A percentile compares a stretch with the other conserved stretches of the same genome.
Evolutionary conservation across 768 basidiomycete genomes (phyloP).

Genomic region (Russula sp.): DNA sequence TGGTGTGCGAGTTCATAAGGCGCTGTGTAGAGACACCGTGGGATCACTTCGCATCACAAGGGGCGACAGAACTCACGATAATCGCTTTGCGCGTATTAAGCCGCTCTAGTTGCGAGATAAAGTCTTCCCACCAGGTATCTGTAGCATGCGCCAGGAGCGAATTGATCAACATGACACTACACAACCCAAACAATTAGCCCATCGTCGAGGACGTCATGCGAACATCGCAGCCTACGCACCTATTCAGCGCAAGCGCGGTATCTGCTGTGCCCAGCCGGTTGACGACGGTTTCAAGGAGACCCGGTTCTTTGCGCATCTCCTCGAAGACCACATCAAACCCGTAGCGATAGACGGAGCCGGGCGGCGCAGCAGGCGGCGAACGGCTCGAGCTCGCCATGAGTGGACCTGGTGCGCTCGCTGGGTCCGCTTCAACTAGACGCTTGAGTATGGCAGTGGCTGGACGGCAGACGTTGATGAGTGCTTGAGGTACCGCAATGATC

Average conservation of each 20-base stretch:
- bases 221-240: conserved; percentile 37
- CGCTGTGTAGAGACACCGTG: conserved; percentile 39
- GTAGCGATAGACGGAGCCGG: conserved; percentile 73
- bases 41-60: conserved; percentile 8
- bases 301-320: conserved; percentile 69
- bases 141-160: conserved; percentile 76
- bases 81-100: conserved; percentile 78
- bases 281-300: conserved; percentile 77
- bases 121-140: conserved; percentile 72
- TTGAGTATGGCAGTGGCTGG: conserved; percentile 89
- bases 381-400: conserved; percentile 56
- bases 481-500: conserved; percentile 67
- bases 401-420: conserved; percentile 56
- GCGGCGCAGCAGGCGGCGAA: conserved; percentile 43
- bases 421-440: conserved; percentile 83
- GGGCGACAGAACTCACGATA: conserved; percentile 46
- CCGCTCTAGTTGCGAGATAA: conserved; percentile 66
- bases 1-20: conserved; percentile 75
- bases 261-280: conserved; percentile 73
- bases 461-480: conserved; percentile 84
- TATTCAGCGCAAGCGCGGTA: conserved; percentile 79
- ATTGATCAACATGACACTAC: conserved; percentile 86
- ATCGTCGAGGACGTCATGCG: conserved; percentile 19
- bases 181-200: conserved; percentile 6
- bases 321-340: conserved; percentile 82